phyloP scores from a whole-genome alignment of 2,329 filamentous ascomycete species.

The Calonectria honghensis region DNA sequence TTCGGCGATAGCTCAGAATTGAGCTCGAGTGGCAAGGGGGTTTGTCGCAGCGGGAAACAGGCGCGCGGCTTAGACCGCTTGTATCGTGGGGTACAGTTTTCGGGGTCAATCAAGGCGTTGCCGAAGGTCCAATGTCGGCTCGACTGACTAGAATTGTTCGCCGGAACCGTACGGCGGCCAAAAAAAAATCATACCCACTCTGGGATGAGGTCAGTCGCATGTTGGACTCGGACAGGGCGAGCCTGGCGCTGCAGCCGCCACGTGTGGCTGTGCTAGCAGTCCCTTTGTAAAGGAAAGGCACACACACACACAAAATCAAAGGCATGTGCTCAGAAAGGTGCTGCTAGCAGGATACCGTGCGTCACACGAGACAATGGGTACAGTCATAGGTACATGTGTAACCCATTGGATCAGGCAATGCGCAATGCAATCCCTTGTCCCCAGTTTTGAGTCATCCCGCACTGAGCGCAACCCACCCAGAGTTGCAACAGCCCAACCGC shows the following conservation, averaged over 20 bases:
- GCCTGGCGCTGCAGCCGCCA: constrained; percentile 15
- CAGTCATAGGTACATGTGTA: constrained; percentile 3
- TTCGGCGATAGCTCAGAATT: constrained; percentile 44
- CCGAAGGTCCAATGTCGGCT: constrained; percentile 5
- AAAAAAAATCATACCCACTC: constrained; percentile 21
- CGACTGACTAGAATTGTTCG: constrained; percentile 8
- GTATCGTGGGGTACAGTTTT: not conserved
- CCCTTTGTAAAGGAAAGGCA: not conserved
- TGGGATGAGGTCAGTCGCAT: constrained; percentile 26
- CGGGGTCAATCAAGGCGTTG: not conserved
- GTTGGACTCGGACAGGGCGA: not conserved
- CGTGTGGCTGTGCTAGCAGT: constrained; percentile 35
- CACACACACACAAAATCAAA: constrained; percentile 5
- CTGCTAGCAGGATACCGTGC: constrained; percentile 43
- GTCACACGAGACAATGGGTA: not conserved
- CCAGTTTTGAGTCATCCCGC: constrained; percentile 32
- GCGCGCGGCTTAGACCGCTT: not conserved
- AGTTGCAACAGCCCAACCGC: constrained; percentile 44
- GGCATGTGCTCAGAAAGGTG: constrained; percentile 5
- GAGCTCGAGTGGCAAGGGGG: not conserved
- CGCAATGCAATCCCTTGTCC: constrained; percentile 16
- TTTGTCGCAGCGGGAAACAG: not conserved
- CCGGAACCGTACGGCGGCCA: constrained; percentile 19
- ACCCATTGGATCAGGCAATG: constrained; percentile 24
- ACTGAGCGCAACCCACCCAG: constrained; percentile 25